Percentiles rank a stretch among this genome's conserved stretches.
Conservation (phyloP, 768 basidiomycete genomes). For the Kwoniella heveanensis region DNA sequence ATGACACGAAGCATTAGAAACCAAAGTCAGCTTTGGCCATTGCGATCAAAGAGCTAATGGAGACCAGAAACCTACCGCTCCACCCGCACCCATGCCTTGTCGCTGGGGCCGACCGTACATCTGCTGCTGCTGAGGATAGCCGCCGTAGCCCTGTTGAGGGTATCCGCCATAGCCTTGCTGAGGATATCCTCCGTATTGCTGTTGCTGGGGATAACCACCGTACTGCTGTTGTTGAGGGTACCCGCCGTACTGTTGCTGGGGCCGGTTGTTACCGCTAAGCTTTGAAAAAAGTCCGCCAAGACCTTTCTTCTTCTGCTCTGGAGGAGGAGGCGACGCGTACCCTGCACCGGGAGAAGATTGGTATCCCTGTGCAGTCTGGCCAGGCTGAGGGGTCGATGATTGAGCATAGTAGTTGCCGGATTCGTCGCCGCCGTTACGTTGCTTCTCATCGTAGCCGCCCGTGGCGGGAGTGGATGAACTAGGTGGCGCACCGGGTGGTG, state of each 20-base stretch:
- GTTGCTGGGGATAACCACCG: constrained; percentile 29
- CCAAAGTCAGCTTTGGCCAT: no score
- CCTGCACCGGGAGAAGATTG: constrained; percentile 9
- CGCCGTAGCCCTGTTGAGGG: constrained; percentile 30
- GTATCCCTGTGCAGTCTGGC: constrained; percentile 9
- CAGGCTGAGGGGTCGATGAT: constrained; percentile 18
- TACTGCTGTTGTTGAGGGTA: constrained; percentile 33
- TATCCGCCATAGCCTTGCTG: constrained; percentile 40
- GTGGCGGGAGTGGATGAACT: not conserved
- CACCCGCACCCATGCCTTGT: constrained; percentile 48
- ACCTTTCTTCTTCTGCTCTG: constrained; percentile 27
- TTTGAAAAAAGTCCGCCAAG: constrained; percentile 47
- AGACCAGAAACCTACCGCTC: constrained; percentile 25
- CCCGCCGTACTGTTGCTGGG: constrained; percentile 21
- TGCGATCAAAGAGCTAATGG: no score
- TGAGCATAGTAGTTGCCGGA: constrained; percentile 9
- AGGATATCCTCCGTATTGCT: constrained; percentile 29
- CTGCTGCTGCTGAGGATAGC: constrained; percentile 24
- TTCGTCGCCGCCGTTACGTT: not conserved
- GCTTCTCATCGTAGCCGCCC: not conserved
- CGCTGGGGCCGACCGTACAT: constrained; percentile 27
- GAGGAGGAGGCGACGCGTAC: constrained; percentile 10
- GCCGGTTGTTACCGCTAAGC: constrained; percentile 26
- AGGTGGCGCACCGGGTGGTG: constrained; percentile 41
- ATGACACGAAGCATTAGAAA: not conserved